Base-by-base conservation (phyloP, 2,329 filamentous ascomycete genomes). In the Aspergillus intermedius region DNA sequence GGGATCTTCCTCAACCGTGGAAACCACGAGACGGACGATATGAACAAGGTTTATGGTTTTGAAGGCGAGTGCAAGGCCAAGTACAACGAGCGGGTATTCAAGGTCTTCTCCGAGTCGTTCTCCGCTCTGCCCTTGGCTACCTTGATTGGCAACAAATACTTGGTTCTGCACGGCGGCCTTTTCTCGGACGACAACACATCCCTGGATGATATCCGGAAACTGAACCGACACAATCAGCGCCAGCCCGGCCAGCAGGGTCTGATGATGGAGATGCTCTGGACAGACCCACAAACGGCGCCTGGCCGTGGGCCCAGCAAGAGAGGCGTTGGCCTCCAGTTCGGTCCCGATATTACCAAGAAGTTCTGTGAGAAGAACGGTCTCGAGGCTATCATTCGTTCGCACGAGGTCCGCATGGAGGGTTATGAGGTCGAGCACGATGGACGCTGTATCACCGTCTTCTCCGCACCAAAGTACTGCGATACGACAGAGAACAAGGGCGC, bases 231-330 rank as follows among this genome's bases (percentile, higher is more conserved):
- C 73, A 83, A 81, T 67, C 93, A 97, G 72, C 81, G 88, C 53
- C 91, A 97, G 63, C 91, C 93, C 2, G 93, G 93, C 28, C 93
- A 98, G 69, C 75, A 87, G 44, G 93, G 93, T 12, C 74, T 98
- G 60, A 98, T 98, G 93, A 98, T 98, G 93, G 93, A 98, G 73
- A 98, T 98, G 93, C 80, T 98, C 42, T 98, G 93, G 93, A 97
- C 93, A 1, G 93, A 98, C 66, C 93, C 93, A 2, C 93, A 98
- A 68, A 79, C 87, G 0, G 78, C 83, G 59, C 84, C 87, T 23
- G 93, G 93, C 46, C 84, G 93, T 58, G 89, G 91, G 7, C 93
- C 93, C 41, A 95, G 90, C 76, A 98, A 98, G 78, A 83, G 93
- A 66, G 93, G 93, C 57, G 91, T 98, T 17, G 93, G 93, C 46